Evolutionary conservation across 768 basidiomycete genomes (phyloP).

Genomic region (Mycena venus): DNA sequence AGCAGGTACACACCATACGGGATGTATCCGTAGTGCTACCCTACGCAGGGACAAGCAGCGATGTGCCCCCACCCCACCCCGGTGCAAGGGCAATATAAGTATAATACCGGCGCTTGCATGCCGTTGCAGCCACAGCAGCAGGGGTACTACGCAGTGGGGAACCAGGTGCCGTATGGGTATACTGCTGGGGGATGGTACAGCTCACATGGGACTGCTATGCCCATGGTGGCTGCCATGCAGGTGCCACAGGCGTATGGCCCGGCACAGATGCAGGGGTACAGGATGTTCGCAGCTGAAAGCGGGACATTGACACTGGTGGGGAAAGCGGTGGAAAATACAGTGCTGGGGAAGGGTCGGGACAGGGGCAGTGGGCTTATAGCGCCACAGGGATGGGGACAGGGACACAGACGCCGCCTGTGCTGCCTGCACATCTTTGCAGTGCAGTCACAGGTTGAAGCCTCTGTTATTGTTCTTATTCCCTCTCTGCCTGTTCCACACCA

Average conservation of each 20-base stretch:
- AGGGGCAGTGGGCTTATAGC: not conserved
- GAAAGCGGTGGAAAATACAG: slow-evolving; percentile 70
- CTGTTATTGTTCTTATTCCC: too few relatives aligned
- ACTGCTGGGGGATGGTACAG: slow-evolving; percentile 6
- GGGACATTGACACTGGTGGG: slow-evolving; percentile 40
- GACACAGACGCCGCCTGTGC: slow-evolving; percentile 32
- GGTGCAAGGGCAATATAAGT: slow-evolving; percentile 21
- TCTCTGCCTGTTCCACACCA: too few relatives aligned
- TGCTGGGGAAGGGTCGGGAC: slow-evolving; percentile 40
- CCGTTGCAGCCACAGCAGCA: not conserved
- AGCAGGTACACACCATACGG: not conserved
- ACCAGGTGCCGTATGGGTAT: slow-evolving; percentile 27
- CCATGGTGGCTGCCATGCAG: slow-evolving; percentile 36
- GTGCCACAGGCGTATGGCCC: slow-evolving; percentile 24
- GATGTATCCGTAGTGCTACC: slow-evolving; percentile 18
- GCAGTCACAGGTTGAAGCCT: slow-evolving; percentile 31
- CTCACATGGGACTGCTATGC: not conserved
- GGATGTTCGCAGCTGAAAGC: slow-evolving; percentile 48
- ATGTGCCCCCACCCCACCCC: not conserved
- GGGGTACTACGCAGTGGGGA: not conserved
- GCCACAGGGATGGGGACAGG: not conserved
- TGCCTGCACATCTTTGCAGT: slow-evolving; percentile 47
- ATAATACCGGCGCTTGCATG: not conserved
- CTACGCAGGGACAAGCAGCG: slow-evolving; percentile 35
- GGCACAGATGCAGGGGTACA: slow-evolving; percentile 41